phyloP scores from a whole-genome alignment of 345 rosid genomes.

The Iberis pinnata region DNA sequence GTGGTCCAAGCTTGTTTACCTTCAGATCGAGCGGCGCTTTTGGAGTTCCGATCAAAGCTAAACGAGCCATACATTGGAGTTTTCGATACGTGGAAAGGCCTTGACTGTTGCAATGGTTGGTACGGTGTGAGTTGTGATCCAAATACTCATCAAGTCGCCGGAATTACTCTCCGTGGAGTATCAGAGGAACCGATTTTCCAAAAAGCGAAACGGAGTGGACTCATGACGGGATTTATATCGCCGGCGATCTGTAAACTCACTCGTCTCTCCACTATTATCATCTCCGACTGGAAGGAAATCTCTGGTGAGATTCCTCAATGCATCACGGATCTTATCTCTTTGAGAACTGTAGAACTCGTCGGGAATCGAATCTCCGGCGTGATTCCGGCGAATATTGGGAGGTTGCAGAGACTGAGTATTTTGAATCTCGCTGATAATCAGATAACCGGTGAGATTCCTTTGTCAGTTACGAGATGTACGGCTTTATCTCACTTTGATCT shows the following conservation, averaged over 20 bases:
- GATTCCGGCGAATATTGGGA: slow-evolving; percentile 56
- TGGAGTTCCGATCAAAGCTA: slow-evolving; percentile 49
- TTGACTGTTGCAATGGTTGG: slow-evolving; percentile 62
- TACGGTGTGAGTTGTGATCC: slow-evolving; percentile 79
- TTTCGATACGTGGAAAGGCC: slow-evolving; percentile 64
- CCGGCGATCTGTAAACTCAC: slow-evolving; percentile 61
- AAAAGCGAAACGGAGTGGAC: slow-evolving; percentile 50
- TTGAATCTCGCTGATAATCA: slow-evolving; percentile 68
- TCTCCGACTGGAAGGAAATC: slow-evolving; percentile 78
- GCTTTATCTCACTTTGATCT: slow-evolving; percentile 67
- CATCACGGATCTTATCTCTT: slow-evolving; percentile 38
- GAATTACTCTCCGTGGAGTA: slow-evolving; percentile 68
- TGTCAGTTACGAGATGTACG: slow-evolving; percentile 43
- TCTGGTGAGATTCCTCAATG: slow-evolving; percentile 61
- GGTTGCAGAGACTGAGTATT: slow-evolving; percentile 41
- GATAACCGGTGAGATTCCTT: slow-evolving; percentile 50
- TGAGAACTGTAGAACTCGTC: slow-evolving; percentile 59
- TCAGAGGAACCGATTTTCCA: slow-evolving; percentile 77
- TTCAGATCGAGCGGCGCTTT: slow-evolving; percentile 50
- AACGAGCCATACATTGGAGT: slow-evolving; percentile 67
- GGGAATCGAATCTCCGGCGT: slow-evolving; percentile 63
- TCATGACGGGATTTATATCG: slow-evolving; percentile 69
- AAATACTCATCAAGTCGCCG: slow-evolving; percentile 43
- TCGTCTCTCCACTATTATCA: slow-evolving; percentile 43
- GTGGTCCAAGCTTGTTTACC: slow-evolving; percentile 42